Evolutionary conservation across 1,284 basidiomycete genomes (phyloP).

Genomic region (Porodaedalea pini): DNA sequence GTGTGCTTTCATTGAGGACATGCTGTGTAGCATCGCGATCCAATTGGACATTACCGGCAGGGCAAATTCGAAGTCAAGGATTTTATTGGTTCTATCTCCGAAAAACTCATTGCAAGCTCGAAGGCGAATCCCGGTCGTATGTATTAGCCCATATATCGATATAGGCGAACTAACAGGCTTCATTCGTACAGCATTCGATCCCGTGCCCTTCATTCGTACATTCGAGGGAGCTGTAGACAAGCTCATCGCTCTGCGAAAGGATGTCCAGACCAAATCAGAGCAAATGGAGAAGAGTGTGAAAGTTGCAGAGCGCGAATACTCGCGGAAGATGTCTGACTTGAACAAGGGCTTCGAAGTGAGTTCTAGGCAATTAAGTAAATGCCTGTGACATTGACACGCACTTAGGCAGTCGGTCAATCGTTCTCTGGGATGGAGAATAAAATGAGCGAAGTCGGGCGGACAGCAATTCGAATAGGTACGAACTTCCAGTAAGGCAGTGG

Average conservation of each 20-base stretch:
- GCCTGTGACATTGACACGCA: background rate
- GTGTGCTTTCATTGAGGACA: slow-evolving; percentile 31
- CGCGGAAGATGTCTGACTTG: slow-evolving; percentile 88
- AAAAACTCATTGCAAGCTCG: slow-evolving; percentile 81
- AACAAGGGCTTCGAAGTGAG: slow-evolving; percentile 89
- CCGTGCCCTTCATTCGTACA: slow-evolving; percentile 87
- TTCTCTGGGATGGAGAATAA: slow-evolving; percentile 82
- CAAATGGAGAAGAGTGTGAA: slow-evolving; percentile 91
- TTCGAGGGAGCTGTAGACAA: slow-evolving; percentile 90
- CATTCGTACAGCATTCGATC: slow-evolving; percentile 75
- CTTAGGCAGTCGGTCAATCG: slow-evolving; percentile 75
- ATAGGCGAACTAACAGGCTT: background rate
- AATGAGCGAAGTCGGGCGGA: slow-evolving; percentile 92
- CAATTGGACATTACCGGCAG: slow-evolving; percentile 36
- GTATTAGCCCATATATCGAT: slow-evolving; percentile 33
- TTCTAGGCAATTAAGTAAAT: slow-evolving; percentile 14
- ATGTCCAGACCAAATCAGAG: slow-evolving; percentile 85
- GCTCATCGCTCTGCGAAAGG: slow-evolving; percentile 80
- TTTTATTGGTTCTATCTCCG: slow-evolving; percentile 81
- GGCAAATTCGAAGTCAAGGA: slow-evolving; percentile 91
- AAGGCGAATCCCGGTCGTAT: slow-evolving; percentile 79
- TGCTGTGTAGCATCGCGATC: background rate
- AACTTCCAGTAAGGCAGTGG: slow-evolving; percentile 3
- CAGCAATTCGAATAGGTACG: slow-evolving; percentile 90
- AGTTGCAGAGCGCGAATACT: slow-evolving; percentile 89